These are phyloP conservation scores for Diaporthe eres DNA, from an alignment of 2,329 filamentous ascomycete genomes.

Conservation along the genomic window DNA sequence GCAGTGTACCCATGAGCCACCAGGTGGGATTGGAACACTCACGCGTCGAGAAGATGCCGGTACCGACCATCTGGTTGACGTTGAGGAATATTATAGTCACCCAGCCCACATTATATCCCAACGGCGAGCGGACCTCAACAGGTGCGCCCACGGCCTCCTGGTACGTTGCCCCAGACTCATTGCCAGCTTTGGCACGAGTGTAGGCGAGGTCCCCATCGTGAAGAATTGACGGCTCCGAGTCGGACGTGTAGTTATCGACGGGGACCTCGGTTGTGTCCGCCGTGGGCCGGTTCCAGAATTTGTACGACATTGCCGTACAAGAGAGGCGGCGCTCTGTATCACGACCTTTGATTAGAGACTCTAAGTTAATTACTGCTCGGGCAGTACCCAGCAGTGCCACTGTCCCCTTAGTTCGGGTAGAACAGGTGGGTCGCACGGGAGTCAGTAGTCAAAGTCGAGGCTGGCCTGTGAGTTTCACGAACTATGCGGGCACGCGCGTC, in stretches of 20 bases:
- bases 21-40: not conserved
- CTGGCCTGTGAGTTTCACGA: not conserved
- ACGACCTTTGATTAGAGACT: not conserved
- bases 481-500: not conserved
- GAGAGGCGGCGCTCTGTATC: not conserved
- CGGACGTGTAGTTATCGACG: constrained; percentile 38
- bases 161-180: constrained; percentile 61
- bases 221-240: constrained; percentile 49
- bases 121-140: constrained; percentile 69
- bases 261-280: not conserved
- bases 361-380: not conserved
- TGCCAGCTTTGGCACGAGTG: constrained; percentile 49
- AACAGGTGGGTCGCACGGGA: not conserved
- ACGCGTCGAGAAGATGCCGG: constrained; percentile 64
- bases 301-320: constrained; percentile 43
- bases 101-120: constrained; percentile 71
- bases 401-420: not conserved
- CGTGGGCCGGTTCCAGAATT: constrained; percentile 44
- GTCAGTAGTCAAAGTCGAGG: not conserved
- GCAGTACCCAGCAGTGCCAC: not conserved
- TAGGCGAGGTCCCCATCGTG: constrained; percentile 59
- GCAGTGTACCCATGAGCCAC: not conserved
- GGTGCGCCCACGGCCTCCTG: constrained; percentile 75
- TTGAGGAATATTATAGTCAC: constrained; percentile 71
- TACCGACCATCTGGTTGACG: constrained; percentile 74